Base-by-base conservation (phyloP, 2,329 filamentous ascomycete species). In the Rhytidhysteron rufulum region DNA sequence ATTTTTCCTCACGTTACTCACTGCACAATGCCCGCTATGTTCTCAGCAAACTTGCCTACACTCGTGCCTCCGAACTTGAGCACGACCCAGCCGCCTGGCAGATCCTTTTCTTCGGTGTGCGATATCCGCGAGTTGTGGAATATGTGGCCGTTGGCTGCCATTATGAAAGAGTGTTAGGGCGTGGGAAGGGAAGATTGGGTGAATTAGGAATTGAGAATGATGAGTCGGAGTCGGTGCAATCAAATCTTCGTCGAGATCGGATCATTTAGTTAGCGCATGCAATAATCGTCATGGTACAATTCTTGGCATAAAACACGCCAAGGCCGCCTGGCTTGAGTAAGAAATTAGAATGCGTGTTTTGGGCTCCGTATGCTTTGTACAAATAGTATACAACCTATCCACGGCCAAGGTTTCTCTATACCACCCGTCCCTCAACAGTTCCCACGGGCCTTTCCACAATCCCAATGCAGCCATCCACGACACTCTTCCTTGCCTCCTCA, bases 61-160 rank as follows among this genome's bases (percentile, higher is more conserved):
- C 88, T 95, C 38, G 91, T 98, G 37, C 91, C 91, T 47, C 90
- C 90, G 66, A 95, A 95, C 68, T 96, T 96, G 66, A 95, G 89
- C 37, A 96, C 86, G 21, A 95, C 77, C 90, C 89, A 95, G 30
- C 71, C 72, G 25, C 71, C 71, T 9, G 72, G 71, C 32, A 75
- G 55, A 48, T 74, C 63, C 55, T 71, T 70, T 48, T 74, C 72
- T 53, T 66, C 54, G 20, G 55, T 60, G 61, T 65, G 63, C 42
- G 63, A 57, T 67, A 63, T 66, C 59, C 61, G 58, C 51, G 58
- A 55, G 19, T 59, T 60, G 48, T 53, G 41, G 50, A 58, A 53
- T 36, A 46, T 61, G 55, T 58, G 45, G 30, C 60, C 60, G 42
- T 65, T 65, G 16, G 27, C 16, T 31, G 39, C n/a, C 37, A 39